Conservation (phyloP, 768 basidiomycete genomes). For the Leccinum ochraceum region DNA sequence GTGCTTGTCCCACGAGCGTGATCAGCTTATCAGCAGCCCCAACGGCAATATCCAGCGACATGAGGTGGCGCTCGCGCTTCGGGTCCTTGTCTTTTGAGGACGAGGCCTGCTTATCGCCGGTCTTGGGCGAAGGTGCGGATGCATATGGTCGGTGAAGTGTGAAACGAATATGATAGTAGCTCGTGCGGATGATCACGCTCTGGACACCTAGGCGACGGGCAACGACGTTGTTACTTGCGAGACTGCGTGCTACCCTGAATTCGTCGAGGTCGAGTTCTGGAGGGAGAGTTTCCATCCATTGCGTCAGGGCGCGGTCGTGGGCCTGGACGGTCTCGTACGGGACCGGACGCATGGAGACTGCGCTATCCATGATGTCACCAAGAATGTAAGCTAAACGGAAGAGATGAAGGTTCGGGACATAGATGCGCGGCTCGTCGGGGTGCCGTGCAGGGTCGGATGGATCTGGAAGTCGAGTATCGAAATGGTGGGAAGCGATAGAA, state of each 20-base stretch:
- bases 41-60: slow-evolving; percentile 73
- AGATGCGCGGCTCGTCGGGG: slow-evolving; percentile 63
- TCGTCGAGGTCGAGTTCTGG: slow-evolving; percentile 76
- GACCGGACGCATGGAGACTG: slow-evolving; percentile 78
- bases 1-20: slow-evolving; percentile 71
- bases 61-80: slow-evolving; percentile 44
- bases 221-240: slow-evolving; percentile 61
- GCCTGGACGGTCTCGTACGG: slow-evolving; percentile 71
- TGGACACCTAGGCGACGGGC: slow-evolving; percentile 74
- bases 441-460: slow-evolving; percentile 46
- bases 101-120: slow-evolving; percentile 29
- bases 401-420: slow-evolving; percentile 72
- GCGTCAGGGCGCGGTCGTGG: slow-evolving; percentile 67
- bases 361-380: slow-evolving; percentile 85
- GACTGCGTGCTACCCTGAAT: slow-evolving; percentile 67
- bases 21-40: slow-evolving; percentile 77
- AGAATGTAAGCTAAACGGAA: slow-evolving; percentile 77
- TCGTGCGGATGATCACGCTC: slow-evolving; percentile 76
- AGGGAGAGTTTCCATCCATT: slow-evolving; percentile 81
- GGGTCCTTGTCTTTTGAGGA: slow-evolving; percentile 32
- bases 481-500: slow-evolving; percentile 76
- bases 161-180: slow-evolving; percentile 82
- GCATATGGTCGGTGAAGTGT: slow-evolving; percentile 82
- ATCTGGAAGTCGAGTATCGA: slow-evolving; percentile 77
- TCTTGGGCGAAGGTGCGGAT: slow-evolving; percentile 27